A percentile compares a stretch with the other conserved stretches of the same genome.
Conservation (phyloP, 345 rosid genomes). For the Hibiscus syriacus region DNA sequence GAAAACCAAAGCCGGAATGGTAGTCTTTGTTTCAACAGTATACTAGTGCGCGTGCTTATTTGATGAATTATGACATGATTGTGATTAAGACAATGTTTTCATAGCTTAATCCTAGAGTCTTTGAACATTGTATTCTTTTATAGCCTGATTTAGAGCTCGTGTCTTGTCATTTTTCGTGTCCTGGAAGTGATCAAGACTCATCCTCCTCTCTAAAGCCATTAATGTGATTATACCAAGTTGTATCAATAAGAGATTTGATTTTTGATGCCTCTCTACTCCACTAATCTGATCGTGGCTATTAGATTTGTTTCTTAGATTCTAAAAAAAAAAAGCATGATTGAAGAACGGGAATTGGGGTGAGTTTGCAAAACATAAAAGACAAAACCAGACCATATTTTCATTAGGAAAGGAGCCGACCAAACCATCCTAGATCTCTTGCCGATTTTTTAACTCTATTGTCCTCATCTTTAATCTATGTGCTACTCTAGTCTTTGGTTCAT, state of each 20-base stretch:
- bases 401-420: background rate
- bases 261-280: constrained; percentile 1
- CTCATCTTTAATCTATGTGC: background rate
- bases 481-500: background rate
- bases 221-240: background rate
- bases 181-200: background rate
- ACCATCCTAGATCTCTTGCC: background rate
- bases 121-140: background rate
- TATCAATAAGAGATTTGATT: background rate
- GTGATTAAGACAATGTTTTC: background rate
- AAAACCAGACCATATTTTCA: constrained; percentile 20
- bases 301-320: constrained; percentile 22
- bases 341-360: constrained; percentile 8
- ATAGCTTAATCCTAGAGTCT: background rate
- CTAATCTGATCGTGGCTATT: background rate
- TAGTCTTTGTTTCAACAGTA: background rate
- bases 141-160: no score
- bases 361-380: constrained; percentile 21
- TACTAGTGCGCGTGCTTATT: constrained; percentile 35
- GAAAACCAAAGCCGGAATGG: background rate
- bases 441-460: background rate
- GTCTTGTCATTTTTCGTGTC: background rate
- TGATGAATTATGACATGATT: background rate
- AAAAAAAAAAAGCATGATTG: constrained; percentile 22
- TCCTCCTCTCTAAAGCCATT: background rate